phyloP scores from a whole-genome alignment of 139 green algal genomes.

The Chlorella sp. region DNA sequence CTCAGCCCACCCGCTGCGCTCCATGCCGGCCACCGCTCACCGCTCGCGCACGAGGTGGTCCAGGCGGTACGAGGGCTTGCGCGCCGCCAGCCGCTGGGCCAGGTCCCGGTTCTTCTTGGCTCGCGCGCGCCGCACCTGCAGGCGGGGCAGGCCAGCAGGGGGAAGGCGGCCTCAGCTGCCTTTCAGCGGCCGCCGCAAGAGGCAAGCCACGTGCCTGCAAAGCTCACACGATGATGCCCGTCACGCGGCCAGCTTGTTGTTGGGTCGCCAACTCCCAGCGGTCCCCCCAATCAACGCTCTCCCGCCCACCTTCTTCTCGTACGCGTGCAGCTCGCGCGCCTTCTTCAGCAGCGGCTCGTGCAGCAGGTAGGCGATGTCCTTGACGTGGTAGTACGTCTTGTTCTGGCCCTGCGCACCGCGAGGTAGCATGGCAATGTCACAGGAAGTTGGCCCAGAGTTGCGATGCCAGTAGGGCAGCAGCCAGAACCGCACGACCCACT shows the following conservation, averaged over 20 bases:
- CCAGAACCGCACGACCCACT: background rate
- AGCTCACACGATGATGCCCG: too few species aligned
- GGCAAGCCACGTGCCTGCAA: too few species aligned
- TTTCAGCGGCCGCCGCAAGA: too few species aligned
- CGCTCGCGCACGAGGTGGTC: conserved; percentile 96
- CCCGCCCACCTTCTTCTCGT: conserved; percentile 43
- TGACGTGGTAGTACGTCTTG: conserved; percentile 99
- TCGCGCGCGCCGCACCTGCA: conserved; percentile 74
- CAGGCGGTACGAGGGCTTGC: conserved; percentile 80
- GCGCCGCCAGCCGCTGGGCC: conserved; percentile 65
- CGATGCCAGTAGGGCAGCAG: too few species aligned
- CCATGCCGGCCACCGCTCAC: conserved; percentile 36
- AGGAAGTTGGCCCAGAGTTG: too few species aligned
- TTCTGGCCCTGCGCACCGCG: conserved; percentile 71
- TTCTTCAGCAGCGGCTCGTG: conserved; percentile 96
- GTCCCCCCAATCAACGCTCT: too few species aligned
- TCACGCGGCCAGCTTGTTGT: too few species aligned
- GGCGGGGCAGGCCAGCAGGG: background rate
- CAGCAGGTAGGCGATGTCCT: conserved; percentile 96
- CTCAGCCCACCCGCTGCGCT: too few species aligned
- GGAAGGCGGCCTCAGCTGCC: background rate
- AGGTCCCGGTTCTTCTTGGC: conserved; percentile 81
- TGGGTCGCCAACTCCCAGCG: too few species aligned
- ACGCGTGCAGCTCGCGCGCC: conserved; percentile 47
- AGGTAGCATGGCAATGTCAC: too few species aligned